Evolutionary conservation across 306 rosid genomes (phyloP), one percentile per base, ranked within the genome.

Genomic region (Prunus mongolica): DNA sequence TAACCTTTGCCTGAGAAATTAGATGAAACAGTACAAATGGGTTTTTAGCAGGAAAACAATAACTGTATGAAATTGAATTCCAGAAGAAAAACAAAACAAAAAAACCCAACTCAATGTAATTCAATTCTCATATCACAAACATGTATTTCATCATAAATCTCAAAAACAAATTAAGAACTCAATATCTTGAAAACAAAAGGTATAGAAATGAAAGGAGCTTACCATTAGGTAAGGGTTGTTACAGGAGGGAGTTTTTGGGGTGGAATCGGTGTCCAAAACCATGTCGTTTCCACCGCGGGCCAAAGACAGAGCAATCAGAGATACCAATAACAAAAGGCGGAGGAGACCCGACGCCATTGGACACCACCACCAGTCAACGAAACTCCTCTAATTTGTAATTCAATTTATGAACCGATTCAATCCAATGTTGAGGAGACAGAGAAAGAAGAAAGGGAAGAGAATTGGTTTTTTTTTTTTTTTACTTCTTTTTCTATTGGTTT

Each of bases 181-280:
- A 61, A 65, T 28, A 13, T 64, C 46, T 16, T n/a, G 41, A 41
- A 22, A 38, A 65, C 32, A 34, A 12, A 14, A 54, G 19, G 14
- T 16, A 51, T 2, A 30, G 6, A 51, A 24, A 70, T 27, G 3
- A 20, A 30, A 54, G 22, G 32, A 62, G 2, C 30, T 20, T 89
- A 94, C 99, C 99, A 90, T 83, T 72, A 87, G 82, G 58, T 77
- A 86, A 46, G 97, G 90, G 77, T 95, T 92, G 71, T 81, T 50
- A 89, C 99, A 95, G 24, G 84, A 73, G 12, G 86, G 80, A 25
- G 92, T 82, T 74, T 67, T 80, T 71, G 89, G 89, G 67, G 20
- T 62, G 67, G 41, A 28, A 62, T 62, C 67, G 5, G 10, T 38
- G 18, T 62, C 67, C 67, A 62, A 62, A 62, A 62, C 41, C 44